A percentile compares a stretch with the other conserved stretches of the same genome.
Evolutionary conservation across 306 rosid species (phyloP).

Genomic region (Erythrophleum fordii): DNA sequence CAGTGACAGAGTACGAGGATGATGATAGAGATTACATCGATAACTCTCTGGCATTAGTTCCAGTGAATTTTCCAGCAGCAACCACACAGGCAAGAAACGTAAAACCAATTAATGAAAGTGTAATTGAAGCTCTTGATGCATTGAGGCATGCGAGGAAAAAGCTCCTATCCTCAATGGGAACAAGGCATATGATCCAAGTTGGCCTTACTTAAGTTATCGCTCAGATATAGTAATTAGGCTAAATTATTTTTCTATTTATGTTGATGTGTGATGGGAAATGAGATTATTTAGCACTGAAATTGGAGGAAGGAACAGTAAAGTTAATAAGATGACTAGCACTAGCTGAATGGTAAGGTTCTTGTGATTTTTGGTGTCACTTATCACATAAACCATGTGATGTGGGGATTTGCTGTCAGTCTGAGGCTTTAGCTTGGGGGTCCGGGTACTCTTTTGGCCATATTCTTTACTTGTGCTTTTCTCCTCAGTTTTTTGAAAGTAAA

Average conservation of each 20-base stretch:
- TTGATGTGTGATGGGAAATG: conserved; percentile 18
- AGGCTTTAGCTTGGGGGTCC: conserved; percentile 42
- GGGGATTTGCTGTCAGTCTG: conserved; percentile 54
- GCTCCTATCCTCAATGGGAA: conserved; percentile 54
- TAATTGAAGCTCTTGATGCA: conserved; percentile 56
- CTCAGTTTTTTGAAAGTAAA: conserved; percentile 8
- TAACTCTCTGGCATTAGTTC: conserved; percentile 57
- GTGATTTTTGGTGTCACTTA: conserved; percentile 39
- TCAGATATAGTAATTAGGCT: conserved; percentile 20
- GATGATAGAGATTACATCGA: conserved; percentile 45
- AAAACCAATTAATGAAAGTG: conserved; percentile 58
- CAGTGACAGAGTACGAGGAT: conserved; percentile 46
- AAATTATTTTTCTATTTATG: conserved; percentile 28
- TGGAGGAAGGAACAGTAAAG: conserved; percentile 23
- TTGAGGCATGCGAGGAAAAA: conserved; percentile 58
- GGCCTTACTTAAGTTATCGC: conserved; percentile 41
- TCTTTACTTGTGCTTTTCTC: conserved; percentile 21
- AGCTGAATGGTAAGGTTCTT: conserved; percentile 39
- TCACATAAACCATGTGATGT: conserved; percentile 72
- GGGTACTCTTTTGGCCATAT: conserved; percentile 36
- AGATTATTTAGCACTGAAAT: conserved; percentile 30
- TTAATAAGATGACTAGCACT: conserved; percentile 18
- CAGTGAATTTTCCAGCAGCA: conserved; percentile 44
- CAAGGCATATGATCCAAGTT: conserved; percentile 52
- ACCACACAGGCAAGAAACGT: conserved; percentile 39